Conservation (phyloP, 2,329 filamentous ascomycete species). For the Beauveria australis region DNA sequence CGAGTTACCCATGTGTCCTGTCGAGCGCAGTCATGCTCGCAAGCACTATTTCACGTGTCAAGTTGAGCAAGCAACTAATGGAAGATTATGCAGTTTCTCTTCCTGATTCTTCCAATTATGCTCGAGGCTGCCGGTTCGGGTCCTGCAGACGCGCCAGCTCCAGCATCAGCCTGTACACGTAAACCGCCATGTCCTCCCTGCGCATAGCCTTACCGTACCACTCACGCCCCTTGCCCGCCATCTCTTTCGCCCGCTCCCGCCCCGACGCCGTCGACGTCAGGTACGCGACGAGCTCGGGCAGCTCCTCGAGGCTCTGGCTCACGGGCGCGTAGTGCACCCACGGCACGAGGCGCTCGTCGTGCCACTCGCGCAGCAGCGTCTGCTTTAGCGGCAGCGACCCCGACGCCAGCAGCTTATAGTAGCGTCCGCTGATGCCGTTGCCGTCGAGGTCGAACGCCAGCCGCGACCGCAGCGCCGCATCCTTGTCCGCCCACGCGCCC, state of each 20-base stretch:
- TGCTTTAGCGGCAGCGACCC: constrained; percentile 41
- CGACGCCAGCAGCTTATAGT: constrained; percentile 41
- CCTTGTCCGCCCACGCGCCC: constrained; percentile 24
- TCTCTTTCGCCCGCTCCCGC: constrained; percentile 34
- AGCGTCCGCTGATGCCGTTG: constrained; percentile 47
- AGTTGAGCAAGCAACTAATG: too few relatives aligned
- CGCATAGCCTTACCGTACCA: constrained; percentile 49
- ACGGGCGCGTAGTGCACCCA: constrained; percentile 52
- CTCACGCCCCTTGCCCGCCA: constrained; percentile 44
- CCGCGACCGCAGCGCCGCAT: constrained; percentile 28
- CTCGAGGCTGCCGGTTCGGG: constrained; percentile 11
- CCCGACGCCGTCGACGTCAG: constrained; percentile 39
- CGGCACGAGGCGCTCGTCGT: constrained; percentile 45
- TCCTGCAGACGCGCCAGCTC: constrained; percentile 42
- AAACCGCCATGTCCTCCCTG: constrained; percentile 50
- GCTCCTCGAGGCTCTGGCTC: constrained; percentile 38
- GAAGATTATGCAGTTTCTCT: neutral
- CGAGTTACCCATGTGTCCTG: too few relatives aligned
- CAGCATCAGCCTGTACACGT: constrained; percentile 52
- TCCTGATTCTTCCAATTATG: neutral
- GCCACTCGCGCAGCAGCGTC: constrained; percentile 48
- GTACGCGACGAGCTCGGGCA: constrained; percentile 42
- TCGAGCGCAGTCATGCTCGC: too few relatives aligned
- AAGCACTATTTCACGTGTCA: too few relatives aligned
- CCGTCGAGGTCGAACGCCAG: constrained; percentile 47